Evolutionary conservation across 139 green algal species (phyloP), one percentile per base, ranked within the genome.

Genomic region (Closterium sp.): DNA sequence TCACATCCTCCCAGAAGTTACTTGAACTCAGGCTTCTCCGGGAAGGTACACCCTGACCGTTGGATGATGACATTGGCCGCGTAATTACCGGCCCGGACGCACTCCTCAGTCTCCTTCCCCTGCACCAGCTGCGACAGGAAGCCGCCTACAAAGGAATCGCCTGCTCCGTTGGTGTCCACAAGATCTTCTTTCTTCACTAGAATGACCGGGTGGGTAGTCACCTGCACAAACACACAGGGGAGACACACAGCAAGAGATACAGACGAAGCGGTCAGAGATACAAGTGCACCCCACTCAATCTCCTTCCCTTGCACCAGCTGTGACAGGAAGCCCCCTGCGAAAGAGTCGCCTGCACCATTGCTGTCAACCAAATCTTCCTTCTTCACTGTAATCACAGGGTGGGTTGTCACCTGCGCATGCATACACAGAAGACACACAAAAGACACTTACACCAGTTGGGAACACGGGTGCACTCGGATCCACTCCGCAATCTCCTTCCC

Each of bases 291-390:
- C n/a, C n/a, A n/a, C n/a, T n/a, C n/a, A n/a, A n/a, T n/a, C n/a
- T n/a, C n/a, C n/a, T n/a, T n/a, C n/a, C n/a, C n/a, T n/a, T n/a
- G n/a, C n/a, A n/a, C n/a, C n/a, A n/a, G n/a, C n/a, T n/a, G n/a
- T n/a, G n/a, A n/a, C n/a, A n/a, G n/a, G n/a, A n/a, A n/a, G n/a
- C n/a, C n/a, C n/a, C n/a, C 55, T 19, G 25, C 55, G 0, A 76
- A 76, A 3, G 55, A 90, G 87, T 88, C 85, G 87, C 87, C 92
- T 1, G 95, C 98, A 32, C 98, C 97, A 93, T 99, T 99, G 84
- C 98, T 99, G 95, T 99, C 98, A 32, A 99, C 98, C 84, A 99
- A 94, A 92, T 98, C 93, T 85, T 98, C 96, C 88, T 97, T 96
- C 35, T 94, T 32, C 30, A 99, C 64, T 4, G 94, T 76, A 55